Conservation (phyloP, 345 rosid species). For the Leavenworthia alabamica region DNA sequence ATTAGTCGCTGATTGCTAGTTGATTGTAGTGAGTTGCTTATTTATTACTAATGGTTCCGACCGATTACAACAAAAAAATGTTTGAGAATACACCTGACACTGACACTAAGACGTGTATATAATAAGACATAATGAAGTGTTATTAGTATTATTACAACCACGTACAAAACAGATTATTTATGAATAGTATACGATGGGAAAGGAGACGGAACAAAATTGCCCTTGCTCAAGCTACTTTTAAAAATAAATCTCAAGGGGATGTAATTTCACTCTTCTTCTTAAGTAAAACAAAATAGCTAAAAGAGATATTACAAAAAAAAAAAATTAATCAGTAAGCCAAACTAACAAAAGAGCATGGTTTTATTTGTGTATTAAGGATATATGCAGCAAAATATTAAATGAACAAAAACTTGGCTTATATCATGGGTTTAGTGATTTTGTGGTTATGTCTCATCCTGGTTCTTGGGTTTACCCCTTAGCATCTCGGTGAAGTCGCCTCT, state of each 20-base stretch:
- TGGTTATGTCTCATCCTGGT: constrained; percentile 48
- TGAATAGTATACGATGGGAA: background rate
- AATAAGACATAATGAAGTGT: no score
- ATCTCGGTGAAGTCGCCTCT: constrained; percentile 81
- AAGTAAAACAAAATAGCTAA: background rate
- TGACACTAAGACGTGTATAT: background rate
- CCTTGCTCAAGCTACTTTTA: background rate
- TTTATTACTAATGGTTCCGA: background rate
- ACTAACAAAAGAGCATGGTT: constrained; percentile 8
- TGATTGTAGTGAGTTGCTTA: background rate
- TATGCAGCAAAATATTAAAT: background rate
- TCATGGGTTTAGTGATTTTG: constrained; percentile 13
- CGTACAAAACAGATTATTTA: background rate
- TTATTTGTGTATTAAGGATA: constrained; percentile 9
- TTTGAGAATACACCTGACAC: constrained; percentile 2
- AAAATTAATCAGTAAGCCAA: background rate
- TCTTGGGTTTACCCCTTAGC: constrained; percentile 67
- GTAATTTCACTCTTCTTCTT: background rate
- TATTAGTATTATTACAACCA: no score
- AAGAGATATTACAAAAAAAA: background rate
- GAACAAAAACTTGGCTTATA: constrained; percentile 7
- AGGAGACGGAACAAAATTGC: constrained; percentile 1
- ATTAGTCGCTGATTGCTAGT: background rate
- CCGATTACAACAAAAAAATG: no score
- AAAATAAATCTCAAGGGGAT: background rate